These are phyloP conservation scores for Daedaleopsis nitida DNA, from an alignment of 768 basidiomycete genomes.

Conservation along the genomic window DNA sequence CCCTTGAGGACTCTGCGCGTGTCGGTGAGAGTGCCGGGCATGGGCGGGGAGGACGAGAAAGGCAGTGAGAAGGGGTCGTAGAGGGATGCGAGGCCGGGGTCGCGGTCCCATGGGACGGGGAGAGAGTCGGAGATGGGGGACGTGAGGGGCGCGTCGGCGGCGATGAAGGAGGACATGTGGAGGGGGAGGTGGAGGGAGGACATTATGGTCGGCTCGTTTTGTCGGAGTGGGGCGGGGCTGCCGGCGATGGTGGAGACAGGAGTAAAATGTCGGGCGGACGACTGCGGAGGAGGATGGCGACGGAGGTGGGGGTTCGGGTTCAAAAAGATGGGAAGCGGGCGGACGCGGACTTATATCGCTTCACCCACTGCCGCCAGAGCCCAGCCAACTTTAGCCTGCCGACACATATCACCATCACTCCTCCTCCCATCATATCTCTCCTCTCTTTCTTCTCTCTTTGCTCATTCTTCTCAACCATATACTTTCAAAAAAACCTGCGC, in stretches of 20 bases:
- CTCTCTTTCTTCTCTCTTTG: neutral
- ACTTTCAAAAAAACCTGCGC: too few relatives aligned
- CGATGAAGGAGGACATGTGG: slow-evolving; percentile 58
- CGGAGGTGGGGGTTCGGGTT: slow-evolving; percentile 19
- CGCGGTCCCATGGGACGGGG: slow-evolving; percentile 49
- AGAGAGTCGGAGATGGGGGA: slow-evolving; percentile 50
- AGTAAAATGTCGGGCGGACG: slow-evolving; percentile 2
- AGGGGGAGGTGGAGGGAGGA: slow-evolving; percentile 28
- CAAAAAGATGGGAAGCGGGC: slow-evolving; percentile 16
- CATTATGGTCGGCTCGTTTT: slow-evolving; percentile 13
- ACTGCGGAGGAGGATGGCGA: slow-evolving; percentile 14
- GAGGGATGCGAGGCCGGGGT: slow-evolving; percentile 40
- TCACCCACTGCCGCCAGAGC: slow-evolving; percentile 13
- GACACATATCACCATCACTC: slow-evolving; percentile 15
- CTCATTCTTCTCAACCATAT: neutral
- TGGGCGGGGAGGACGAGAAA: slow-evolving; percentile 39
- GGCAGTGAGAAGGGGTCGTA: slow-evolving; percentile 48
- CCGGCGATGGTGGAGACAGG: slow-evolving; percentile 1
- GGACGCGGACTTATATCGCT: slow-evolving; percentile 24
- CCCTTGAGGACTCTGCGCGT: slow-evolving; percentile 54
- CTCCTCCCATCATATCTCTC: slow-evolving; percentile 1
- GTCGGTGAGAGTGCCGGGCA: slow-evolving; percentile 43
- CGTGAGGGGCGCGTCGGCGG: slow-evolving; percentile 58
- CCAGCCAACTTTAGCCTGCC: slow-evolving; percentile 12
- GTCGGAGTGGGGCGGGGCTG: neutral